phyloP scores from a whole-genome alignment of 2,329 filamentous ascomycete species.

The Macrophomina phaseolina region DNA sequence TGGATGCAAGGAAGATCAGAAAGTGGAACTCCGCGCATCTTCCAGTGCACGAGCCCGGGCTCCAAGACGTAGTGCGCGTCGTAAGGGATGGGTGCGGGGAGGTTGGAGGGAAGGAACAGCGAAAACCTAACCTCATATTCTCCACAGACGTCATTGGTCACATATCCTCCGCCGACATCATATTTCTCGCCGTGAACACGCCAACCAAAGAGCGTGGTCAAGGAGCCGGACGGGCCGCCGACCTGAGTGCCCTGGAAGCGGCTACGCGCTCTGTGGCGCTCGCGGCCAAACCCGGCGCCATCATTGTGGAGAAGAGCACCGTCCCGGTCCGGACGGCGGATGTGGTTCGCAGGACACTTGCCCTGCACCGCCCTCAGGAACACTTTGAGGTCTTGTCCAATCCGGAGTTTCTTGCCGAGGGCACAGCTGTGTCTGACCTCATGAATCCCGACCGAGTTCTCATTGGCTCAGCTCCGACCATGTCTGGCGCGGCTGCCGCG shows the following conservation, averaged over 20 bases:
- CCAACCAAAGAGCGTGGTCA: constrained; percentile 75
- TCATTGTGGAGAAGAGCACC: constrained; percentile 83
- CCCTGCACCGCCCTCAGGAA: constrained; percentile 65
- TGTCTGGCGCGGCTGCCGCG: constrained; percentile 66
- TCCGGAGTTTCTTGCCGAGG: constrained; percentile 80
- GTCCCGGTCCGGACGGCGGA: constrained; percentile 78
- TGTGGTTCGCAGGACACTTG: constrained; percentile 70
- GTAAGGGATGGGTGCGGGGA: constrained; percentile 55
- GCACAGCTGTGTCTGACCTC: constrained; percentile 75
- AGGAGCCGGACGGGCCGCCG: constrained; percentile 73
- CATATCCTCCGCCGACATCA: constrained; percentile 72
- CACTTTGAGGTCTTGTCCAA: constrained; percentile 80
- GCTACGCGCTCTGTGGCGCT: constrained; percentile 71
- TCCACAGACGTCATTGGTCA: constrained; percentile 67
- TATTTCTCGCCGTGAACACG: constrained; percentile 80
- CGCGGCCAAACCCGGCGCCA: constrained; percentile 68
- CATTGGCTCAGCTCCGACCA: constrained; percentile 71
- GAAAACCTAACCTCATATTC: constrained; percentile 73
- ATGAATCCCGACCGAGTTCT: constrained; percentile 74
- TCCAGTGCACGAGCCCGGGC: constrained; percentile 77
- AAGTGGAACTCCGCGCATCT: constrained; percentile 76
- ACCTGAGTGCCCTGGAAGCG: constrained; percentile 74
- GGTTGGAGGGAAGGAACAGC: constrained; percentile 35
- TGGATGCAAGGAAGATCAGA: constrained; percentile 67
- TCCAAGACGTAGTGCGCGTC: constrained; percentile 70